phyloP scores from a whole-genome alignment of 73 alveolate species.

The Uronychia setigera region DNA sequence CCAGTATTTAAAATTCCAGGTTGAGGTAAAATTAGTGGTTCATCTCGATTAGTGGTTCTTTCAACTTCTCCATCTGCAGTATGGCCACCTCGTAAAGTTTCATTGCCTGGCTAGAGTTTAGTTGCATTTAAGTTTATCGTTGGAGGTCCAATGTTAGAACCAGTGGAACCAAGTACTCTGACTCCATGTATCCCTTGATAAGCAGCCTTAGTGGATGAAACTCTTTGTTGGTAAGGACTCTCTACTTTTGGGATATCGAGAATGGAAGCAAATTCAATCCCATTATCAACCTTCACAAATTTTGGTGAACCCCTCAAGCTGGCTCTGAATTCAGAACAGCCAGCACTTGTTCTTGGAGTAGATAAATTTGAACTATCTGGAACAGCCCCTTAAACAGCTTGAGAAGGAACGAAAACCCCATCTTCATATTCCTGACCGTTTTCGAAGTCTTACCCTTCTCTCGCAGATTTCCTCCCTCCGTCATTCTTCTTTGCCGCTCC shows the following conservation, averaged over 20 bases:
- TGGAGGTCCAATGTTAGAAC: no score
- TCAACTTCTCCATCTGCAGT: no score
- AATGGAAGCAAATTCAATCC: not conserved
- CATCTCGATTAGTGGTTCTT: not conserved
- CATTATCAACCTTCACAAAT: not conserved
- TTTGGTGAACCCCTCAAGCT: not conserved
- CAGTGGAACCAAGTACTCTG: no score
- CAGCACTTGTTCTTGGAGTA: not conserved
- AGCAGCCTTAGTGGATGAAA: no score
- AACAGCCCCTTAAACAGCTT: not conserved
- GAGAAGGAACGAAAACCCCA: not conserved
- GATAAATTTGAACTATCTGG: not conserved
- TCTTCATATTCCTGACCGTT: not conserved
- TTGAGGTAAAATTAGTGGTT: not conserved
- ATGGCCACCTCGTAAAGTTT: not conserved
- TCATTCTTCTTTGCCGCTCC: no score
- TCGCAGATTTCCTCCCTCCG: no score
- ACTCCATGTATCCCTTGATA: no score
- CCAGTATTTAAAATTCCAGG: not conserved
- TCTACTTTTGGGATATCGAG: no score
- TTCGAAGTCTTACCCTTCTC: no score
- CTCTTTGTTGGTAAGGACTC: no score
- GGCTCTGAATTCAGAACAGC: not conserved
- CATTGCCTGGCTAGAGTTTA: not conserved
- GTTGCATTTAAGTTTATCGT: not conserved